Evolutionary conservation across 495 filamentous ascomycete species (phyloP).

Genomic region (Podospora didyma): DNA sequence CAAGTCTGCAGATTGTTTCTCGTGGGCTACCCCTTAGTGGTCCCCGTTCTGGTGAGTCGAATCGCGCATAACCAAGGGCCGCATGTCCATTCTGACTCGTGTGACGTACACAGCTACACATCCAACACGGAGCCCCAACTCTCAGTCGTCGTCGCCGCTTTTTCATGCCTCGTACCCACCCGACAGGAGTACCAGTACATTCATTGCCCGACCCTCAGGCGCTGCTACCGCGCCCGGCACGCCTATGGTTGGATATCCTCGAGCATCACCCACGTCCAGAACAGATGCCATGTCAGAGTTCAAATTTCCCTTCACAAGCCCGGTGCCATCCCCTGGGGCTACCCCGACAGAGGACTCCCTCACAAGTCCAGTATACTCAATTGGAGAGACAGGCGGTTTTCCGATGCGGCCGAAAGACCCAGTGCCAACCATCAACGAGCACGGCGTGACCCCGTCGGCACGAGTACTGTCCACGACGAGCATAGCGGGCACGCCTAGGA

Average conservation of each 20-base stretch:
- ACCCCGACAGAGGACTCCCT: conserved; percentile 5
- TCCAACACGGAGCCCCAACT: conserved; percentile 31
- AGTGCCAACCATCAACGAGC: conserved; percentile 47
- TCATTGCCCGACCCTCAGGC: conserved; percentile 33
- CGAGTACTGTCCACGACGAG: conserved; percentile 72
- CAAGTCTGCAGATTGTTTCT: conserved; percentile 76
- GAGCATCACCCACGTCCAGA: conserved; percentile 31
- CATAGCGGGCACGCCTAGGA: conserved; percentile 65
- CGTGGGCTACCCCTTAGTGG: conserved; percentile 38
- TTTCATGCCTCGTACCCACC: conserved; percentile 48
- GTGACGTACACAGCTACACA: conserved; percentile 36
- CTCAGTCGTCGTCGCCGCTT: conserved; percentile 39
- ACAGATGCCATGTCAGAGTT: conserved; percentile 55
- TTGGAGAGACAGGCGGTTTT: conserved; percentile 26
- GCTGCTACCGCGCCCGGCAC: conserved; percentile 37
- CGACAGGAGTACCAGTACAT: conserved; percentile 28
- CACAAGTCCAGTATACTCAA: conserved; percentile 33
- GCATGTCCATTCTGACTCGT: conserved; percentile 1
- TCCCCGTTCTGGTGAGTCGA: conserved; percentile 28
- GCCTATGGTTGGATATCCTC: conserved; percentile 25
- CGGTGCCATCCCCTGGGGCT: conserved; percentile 32
- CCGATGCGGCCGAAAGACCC: conserved; percentile 32
- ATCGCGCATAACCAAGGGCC: conserved; percentile 1
- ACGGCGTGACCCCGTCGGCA: conserved; percentile 55
- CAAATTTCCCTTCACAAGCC: conserved; percentile 60